These are phyloP conservation scores for Phaeosphaeriaceae sp. DNA, from an alignment of 2,329 filamentous ascomycete species.

Conservation along the genomic window DNA sequence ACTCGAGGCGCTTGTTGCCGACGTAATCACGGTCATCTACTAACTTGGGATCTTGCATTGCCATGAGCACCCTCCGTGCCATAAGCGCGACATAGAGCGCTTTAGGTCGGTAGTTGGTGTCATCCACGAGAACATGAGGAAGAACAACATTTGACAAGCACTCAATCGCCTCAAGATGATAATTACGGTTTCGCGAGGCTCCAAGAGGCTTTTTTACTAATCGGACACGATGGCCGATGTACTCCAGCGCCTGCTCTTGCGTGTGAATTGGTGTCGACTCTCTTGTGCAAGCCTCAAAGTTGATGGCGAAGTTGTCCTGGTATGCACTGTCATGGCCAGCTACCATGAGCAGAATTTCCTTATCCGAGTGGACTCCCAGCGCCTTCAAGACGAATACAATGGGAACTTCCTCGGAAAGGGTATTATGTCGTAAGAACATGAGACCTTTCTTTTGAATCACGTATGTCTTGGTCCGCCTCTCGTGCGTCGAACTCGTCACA, in stretches of 20 bases:
- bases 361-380: conserved; percentile 90
- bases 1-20: conserved; percentile 92
- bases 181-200: conserved; percentile 68
- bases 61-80: conserved; percentile 95
- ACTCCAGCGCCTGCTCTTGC: conserved; percentile 94
- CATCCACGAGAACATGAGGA: conserved; percentile 89
- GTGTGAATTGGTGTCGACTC: conserved; percentile 86
- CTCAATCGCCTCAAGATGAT: conserved; percentile 90
- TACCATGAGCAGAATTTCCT: conserved; percentile 91
- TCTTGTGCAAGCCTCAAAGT: conserved; percentile 90
- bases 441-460: conserved; percentile 92
- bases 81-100: conserved; percentile 96
- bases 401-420: conserved; percentile 89
- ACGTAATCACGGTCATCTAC: conserved; percentile 98
- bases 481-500: conserved; percentile 90
- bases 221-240: conserved; percentile 77
- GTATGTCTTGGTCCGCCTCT: conserved; percentile 97
- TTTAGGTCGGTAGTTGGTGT: conserved; percentile 95
- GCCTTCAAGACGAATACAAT: conserved; percentile 94
- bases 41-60: conserved; percentile 83
- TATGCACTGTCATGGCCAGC: conserved; percentile 86
- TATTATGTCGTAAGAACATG: conserved; percentile 89
- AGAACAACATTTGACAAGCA: conserved; percentile 92
- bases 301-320: conserved; percentile 93
- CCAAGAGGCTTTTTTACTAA: conserved; percentile 73